Percentiles rank a stretch among this genome's conserved stretches.
Evolutionary conservation across 176 grass and related monocot species (phyloP).

Genomic region (Bothriochloa decipiens): DNA sequence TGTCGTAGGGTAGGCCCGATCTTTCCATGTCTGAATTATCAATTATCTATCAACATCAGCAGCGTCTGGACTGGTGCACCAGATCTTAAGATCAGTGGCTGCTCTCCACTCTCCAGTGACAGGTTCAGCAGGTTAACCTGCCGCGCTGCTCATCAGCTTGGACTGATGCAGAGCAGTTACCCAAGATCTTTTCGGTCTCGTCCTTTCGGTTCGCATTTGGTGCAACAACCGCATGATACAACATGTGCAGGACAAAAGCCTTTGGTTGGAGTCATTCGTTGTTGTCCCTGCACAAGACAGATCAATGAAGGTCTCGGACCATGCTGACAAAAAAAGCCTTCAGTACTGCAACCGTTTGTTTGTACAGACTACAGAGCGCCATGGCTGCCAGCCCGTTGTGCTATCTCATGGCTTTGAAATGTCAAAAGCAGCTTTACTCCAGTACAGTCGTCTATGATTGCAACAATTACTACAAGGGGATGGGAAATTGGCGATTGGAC

Average conservation of each 20-base stretch:
- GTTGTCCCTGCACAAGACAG: not conserved
- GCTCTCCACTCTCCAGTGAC: not conserved
- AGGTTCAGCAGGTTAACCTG: conserved; percentile 36
- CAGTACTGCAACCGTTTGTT: not conserved
- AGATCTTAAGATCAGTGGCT: not conserved
- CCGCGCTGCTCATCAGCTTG: not conserved
- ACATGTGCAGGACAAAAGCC: not conserved
- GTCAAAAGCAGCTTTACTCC: not conserved
- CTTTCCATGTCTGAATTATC: not conserved
- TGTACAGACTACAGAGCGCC: not conserved
- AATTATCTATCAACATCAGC: not conserved
- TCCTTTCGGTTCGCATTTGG: not conserved
- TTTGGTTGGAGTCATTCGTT: not conserved
- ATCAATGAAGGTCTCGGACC: not conserved
- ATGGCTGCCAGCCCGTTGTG: not conserved
- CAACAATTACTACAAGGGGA: not conserved
- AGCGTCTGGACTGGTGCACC: not conserved
- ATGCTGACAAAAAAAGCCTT: not conserved
- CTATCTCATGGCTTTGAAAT: not conserved
- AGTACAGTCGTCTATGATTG: not conserved
- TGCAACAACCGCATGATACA: not conserved
- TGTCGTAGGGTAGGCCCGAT: not conserved
- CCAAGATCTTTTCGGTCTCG: not conserved
- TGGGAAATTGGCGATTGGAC: not conserved
- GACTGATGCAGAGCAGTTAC: not conserved